A percentile compares a stretch with the other conserved stretches of the same genome.
Evolutionary conservation across 1,284 basidiomycete genomes (phyloP).

Genomic region (Ustilago crameri): DNA sequence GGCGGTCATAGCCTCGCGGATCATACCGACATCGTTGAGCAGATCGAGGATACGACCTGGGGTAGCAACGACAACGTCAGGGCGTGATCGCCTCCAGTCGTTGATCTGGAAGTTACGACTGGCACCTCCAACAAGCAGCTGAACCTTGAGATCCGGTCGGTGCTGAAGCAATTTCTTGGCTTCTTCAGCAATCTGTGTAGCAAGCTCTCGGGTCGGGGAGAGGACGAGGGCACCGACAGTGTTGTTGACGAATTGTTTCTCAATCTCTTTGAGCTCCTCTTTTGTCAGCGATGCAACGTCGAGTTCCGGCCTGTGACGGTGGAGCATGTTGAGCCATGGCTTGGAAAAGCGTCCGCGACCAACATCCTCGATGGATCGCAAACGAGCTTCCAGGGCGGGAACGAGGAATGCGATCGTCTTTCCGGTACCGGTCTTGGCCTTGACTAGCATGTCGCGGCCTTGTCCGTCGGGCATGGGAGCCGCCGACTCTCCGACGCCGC

Average conservation of each 20-base stretch:
- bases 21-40: constrained; percentile 70
- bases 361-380: constrained; percentile 60
- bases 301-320: constrained; percentile 62
- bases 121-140: constrained; percentile 83
- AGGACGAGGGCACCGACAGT: constrained; percentile 83
- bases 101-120: constrained; percentile 77
- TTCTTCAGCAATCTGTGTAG: constrained; percentile 91
- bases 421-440: constrained; percentile 68
- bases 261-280: constrained; percentile 33
- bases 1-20: constrained; percentile 51
- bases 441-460: constrained; percentile 67
- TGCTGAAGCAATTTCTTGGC: constrained; percentile 78
- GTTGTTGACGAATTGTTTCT: constrained; percentile 53
- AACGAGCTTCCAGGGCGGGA: constrained; percentile 65
- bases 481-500: constrained; percentile 20
- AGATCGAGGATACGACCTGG: constrained; percentile 89
- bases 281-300: constrained; percentile 49
- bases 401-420: constrained; percentile 68
- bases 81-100: constrained; percentile 75
- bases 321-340: constrained; percentile 47
- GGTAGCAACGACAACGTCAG: constrained; percentile 91
- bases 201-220: constrained; percentile 92
- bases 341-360: constrained; percentile 37
- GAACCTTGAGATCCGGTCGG: constrained; percentile 72
- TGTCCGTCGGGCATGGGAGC: constrained; percentile 56